Base-by-base conservation (phyloP, 805 yeast genomes). In the Saccharomyces jurei region DNA sequence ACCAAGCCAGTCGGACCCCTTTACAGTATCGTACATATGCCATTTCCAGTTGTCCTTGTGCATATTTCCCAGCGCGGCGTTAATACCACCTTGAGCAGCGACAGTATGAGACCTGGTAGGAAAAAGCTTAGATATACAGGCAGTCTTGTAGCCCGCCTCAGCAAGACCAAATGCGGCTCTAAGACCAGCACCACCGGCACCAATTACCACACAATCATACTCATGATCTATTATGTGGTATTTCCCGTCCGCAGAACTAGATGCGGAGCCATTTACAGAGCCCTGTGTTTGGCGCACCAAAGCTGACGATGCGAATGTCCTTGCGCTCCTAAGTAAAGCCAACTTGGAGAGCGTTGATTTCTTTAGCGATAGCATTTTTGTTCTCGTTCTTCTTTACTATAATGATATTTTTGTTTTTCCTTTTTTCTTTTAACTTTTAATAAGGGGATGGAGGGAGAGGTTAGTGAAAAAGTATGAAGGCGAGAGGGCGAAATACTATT, bases 21-120 rank as follows among this genome's bases (percentile, higher is more conserved):
- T 92, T 65, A 92, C 98, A 66, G 99, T 92, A 71, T 92, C 99
- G 76, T 92, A 92, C 97, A 92, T 91, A 75, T 92, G 99, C 97
- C 98, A 94, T 74, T 89, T 96, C 99, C 99, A 92, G 78, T 91
- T 91, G 74, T 92, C 99, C 64, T 82, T 80, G 78, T 94, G 98
- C 96, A 92, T 92, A 80, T 92, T 92, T 64, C 98, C 99, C 61
- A 92, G 80, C 30, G 99, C 99, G 63, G 98, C 99, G 69, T 92
- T 92, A 75, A 92, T 94, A 78, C 99, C 99, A 76, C 99, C 99
- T 76, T 92, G 99, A 51, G 99, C 99, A 56, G 98, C 98, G 51
- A 92, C 99, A 22, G 99, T 92, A 72, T 92, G 99, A 21, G 97
- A 91, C 77, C 99, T 87, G 30, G 99, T 92, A 54, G 98, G 99